phyloP scores from a whole-genome alignment of 2,329 filamentous ascomycete species.

The Stachybotrys chartarum region DNA sequence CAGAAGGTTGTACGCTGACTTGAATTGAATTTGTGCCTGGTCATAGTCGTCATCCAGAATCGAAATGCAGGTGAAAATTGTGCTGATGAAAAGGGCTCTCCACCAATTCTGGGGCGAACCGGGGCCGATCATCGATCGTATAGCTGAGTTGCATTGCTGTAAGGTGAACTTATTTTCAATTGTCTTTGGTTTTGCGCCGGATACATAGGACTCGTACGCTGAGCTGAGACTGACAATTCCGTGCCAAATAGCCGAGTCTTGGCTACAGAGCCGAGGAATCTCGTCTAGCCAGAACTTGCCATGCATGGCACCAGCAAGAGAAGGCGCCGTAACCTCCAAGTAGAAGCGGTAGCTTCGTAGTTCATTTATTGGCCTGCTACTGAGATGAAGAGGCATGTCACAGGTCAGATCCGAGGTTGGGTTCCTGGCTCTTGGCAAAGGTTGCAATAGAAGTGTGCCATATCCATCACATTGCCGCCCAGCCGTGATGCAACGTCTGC shows the following conservation, averaged over 20 bases:
- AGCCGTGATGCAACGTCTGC: slow-evolving; percentile 24
- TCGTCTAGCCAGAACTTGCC: slow-evolving; percentile 14
- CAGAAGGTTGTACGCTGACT: slow-evolving; percentile 2
- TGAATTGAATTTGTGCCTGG: slow-evolving; percentile 7
- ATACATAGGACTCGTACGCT: slow-evolving; percentile 5
- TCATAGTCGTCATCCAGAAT: slow-evolving; percentile 7
- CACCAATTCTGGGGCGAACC: slow-evolving; percentile 2
- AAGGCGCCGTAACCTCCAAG: slow-evolving; percentile 2
- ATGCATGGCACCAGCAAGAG: slow-evolving; percentile 6
- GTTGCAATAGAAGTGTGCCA: slow-evolving; percentile 8
- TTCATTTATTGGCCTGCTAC: slow-evolving; percentile 1
- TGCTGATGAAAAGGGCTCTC: slow-evolving; percentile 9
- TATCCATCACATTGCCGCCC: slow-evolving; percentile 29
- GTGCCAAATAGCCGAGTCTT: slow-evolving; percentile 12
- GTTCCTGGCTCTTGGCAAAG: neutral
- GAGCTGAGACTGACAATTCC: slow-evolving; percentile 11
- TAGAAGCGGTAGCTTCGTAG: slow-evolving; percentile 1
- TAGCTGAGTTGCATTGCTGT: slow-evolving; percentile 10
- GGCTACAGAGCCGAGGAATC: slow-evolving; percentile 7
- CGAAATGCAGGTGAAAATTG: slow-evolving; percentile 12
- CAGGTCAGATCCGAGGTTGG: slow-evolving; percentile 2
- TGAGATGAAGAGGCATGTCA: neutral
- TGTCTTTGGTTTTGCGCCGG: neutral
- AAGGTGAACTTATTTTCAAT: slow-evolving; percentile 3
- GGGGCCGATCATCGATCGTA: slow-evolving; percentile 4